Evolutionary conservation across 2,329 filamentous ascomycete genomes (phyloP), one percentile per base, ranked within the genome.

Genomic region (Fusarium nelsonii): DNA sequence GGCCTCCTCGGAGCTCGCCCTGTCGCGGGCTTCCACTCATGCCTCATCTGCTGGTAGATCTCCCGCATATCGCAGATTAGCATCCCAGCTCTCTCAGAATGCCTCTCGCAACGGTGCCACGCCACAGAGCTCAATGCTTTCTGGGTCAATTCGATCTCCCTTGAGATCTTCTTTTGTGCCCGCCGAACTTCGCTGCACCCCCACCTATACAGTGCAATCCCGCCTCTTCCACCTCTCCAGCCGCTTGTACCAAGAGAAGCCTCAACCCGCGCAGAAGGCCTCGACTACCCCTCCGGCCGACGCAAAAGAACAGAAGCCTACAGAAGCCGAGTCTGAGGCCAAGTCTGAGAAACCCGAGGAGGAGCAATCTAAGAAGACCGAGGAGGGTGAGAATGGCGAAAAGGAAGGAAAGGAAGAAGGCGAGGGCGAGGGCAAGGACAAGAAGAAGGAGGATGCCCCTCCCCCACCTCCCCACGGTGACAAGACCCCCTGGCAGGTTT

Each of bases 401-500:
- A 79, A 85, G 46, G 79, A 87, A 50, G 81, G 84, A 61, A 79
- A 85, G 50, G 80, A 82, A 50, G 75, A 85, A 49, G 80, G 81
- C 44, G 79, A 82, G 44, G 75, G 81, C 9, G 79, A 85, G 51
- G 82, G 85, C 16, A 70, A 88, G 68, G 80, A 86, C 63, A 82
- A 88, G 76, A 85, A 90, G 78, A 86, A 90, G 77, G 88, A 92
- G 74, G 88, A 93, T 65, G 80, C 88, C 30, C 91, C 94, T 14
- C 93, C 95, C 23, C 95, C 94, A 15, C 95, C 96, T n/a, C 95
- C 94, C 20, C 96, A 99, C 77, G 96, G 96, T 65, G 94, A 97
- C 83, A 99, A 99, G 85, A 96, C 95, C 4, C 96, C 96, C 55
- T 98, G 96, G 94, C 93, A 98, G 79, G 96, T 99, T 33, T 99